These are phyloP conservation scores for Hondaea fermentalgiana DNA, from an alignment of 108 stramenopile species.

Conservation along the genomic window DNA sequence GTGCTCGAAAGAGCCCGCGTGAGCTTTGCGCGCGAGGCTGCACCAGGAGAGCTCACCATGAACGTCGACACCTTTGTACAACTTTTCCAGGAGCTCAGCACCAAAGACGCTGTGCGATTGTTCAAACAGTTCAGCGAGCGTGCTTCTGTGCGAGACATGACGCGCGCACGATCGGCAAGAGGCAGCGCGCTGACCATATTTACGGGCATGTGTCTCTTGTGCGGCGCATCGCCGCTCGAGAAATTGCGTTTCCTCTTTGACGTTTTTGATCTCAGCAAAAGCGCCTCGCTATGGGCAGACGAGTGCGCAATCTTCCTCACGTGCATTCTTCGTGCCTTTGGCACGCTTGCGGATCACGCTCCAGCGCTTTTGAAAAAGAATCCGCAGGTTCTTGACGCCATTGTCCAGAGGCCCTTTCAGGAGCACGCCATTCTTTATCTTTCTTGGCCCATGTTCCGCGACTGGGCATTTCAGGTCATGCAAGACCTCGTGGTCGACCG, in stretches of 20 bases:
- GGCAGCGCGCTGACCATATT: constrained; percentile 7
- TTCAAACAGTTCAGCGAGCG: constrained; percentile 10
- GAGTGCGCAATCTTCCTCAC: not conserved
- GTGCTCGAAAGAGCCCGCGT: not conserved
- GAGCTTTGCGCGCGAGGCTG: not conserved
- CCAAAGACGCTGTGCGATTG: not conserved
- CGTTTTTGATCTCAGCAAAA: not conserved
- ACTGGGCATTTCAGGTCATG: not conserved
- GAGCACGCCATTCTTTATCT: not conserved
- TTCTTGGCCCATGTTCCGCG: not conserved
- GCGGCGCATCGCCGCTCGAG: not conserved
- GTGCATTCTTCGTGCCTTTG: not conserved
- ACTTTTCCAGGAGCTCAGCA: not conserved
- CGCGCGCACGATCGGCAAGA: not conserved
- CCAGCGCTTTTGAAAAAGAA: not conserved
- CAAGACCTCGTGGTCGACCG: not conserved
- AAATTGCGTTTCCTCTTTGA: not conserved
- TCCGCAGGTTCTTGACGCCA: not conserved
- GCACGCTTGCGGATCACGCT: not conserved
- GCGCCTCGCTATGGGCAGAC: not conserved
- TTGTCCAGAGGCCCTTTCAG: not conserved
- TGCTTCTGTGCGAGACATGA: not conserved
- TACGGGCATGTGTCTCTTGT: not conserved
- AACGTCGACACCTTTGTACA: not conserved
- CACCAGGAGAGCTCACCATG: not conserved